A percentile compares a stretch with the other conserved stretches of the same genome.
These are phyloP conservation scores for Venturia pyrina DNA, from an alignment of 2,329 filamentous ascomycete species.

Conservation along the genomic window DNA sequence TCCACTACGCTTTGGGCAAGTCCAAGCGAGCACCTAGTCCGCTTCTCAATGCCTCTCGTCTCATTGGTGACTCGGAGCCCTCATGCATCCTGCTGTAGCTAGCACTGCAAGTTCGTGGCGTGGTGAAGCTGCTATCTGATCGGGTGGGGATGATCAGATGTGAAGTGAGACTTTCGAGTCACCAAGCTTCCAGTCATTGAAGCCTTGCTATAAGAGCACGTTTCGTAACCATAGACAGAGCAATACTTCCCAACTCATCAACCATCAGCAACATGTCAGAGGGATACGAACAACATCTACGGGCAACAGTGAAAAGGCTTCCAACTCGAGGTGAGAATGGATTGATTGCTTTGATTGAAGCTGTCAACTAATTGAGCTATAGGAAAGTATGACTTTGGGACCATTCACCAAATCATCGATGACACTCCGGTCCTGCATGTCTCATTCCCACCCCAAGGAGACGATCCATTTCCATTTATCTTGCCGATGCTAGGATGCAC, in stretches of 20 bases:
- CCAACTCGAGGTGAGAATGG: conserved; percentile 9
- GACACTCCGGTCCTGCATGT: conserved; percentile 24
- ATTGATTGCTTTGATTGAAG: background rate
- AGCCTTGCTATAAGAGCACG: background rate
- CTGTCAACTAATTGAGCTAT: too few relatives aligned
- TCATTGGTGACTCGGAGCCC: background rate
- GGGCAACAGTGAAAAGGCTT: conserved; percentile 10
- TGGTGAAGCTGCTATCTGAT: background rate
- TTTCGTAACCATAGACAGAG: background rate
- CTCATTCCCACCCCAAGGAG: conserved; percentile 24
- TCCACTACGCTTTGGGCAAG: background rate
- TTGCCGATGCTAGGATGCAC: conserved; percentile 32
- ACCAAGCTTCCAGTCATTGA: background rate
- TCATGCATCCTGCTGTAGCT: background rate
- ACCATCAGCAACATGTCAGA: background rate
- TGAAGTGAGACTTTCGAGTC: background rate
- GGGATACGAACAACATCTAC: conserved; percentile 10
- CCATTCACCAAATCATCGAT: conserved; percentile 26
- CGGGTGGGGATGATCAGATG: background rate
- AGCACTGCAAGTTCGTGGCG: background rate
- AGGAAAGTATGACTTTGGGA: conserved; percentile 26
- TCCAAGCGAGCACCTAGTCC: background rate
- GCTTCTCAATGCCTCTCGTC: background rate
- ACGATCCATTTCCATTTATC: conserved; percentile 21
- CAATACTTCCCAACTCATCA: background rate